Evolutionary conservation across 345 rosid species (phyloP).

Genomic region (Eucalyptus paniculata): DNA sequence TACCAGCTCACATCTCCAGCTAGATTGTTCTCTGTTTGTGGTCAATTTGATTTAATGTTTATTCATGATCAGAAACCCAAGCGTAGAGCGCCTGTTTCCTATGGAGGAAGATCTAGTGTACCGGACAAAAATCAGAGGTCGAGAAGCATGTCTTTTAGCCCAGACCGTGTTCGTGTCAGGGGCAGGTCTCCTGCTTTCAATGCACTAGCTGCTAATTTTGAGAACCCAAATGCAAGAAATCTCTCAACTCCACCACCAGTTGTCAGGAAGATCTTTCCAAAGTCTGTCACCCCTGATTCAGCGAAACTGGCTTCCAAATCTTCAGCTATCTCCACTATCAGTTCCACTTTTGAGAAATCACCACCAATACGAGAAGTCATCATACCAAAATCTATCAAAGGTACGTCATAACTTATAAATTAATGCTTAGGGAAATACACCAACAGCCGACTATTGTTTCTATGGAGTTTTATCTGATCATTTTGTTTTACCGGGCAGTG

Average conservation of each 20-base stretch:
- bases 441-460: not conserved
- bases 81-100: constrained; percentile 63
- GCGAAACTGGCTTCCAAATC: constrained; percentile 45
- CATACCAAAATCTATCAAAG: constrained; percentile 65
- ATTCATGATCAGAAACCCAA: constrained; percentile 67
- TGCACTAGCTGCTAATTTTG: constrained; percentile 93
- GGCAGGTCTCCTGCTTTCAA: constrained; percentile 99
- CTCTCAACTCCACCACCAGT: constrained; percentile 99
- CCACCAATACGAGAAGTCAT: constrained; percentile 54
- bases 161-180: constrained; percentile 93
- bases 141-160: constrained; percentile 93
- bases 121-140: constrained; percentile 95
- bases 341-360: constrained; percentile 50
- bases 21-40: not conserved
- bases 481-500: constrained; percentile 11
- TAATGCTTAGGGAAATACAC: not conserved
- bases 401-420: constrained; percentile 10
- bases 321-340: constrained; percentile 58
- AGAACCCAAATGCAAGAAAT: constrained; percentile 66
- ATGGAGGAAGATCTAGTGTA: constrained; percentile 79
- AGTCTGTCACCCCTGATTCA: constrained; percentile 80
- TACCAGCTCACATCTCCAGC: not conserved
- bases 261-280: constrained; percentile 80
- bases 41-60: not conserved
- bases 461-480: not conserved